Evolutionary conservation across 345 rosid genomes (phyloP).

Genomic region (Gossypium longicalyx): DNA sequence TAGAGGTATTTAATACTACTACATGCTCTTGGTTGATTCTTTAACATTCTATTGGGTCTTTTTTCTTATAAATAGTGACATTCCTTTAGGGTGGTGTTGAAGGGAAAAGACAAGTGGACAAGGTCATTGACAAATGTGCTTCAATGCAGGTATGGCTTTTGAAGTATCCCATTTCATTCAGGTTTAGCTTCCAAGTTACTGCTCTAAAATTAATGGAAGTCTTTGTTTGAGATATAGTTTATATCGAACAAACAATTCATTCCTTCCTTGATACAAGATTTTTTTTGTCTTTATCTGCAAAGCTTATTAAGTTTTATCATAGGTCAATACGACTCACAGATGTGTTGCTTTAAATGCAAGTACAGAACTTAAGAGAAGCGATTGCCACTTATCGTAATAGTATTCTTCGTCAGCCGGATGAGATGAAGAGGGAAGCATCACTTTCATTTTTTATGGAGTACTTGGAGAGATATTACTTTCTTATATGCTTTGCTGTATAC

Average conservation of each 20-base stretch:
- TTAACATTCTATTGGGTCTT: slow-evolving; percentile 21
- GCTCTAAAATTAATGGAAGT: not conserved
- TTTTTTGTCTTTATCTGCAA: not conserved
- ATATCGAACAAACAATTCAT: not conserved
- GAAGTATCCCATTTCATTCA: slow-evolving; percentile 13
- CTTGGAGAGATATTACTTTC: slow-evolving; percentile 96
- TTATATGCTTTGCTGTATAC: slow-evolving; percentile 94
- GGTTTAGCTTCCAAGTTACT: slow-evolving; percentile 13
- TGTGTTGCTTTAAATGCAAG: slow-evolving; percentile 24
- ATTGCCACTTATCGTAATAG: slow-evolving; percentile 86
- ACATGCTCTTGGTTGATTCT: slow-evolving; percentile 20
- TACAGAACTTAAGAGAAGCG: slow-evolving; percentile 95
- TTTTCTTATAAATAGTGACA: slow-evolving; percentile 24
- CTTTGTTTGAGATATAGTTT: not conserved
- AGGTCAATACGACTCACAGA: not conserved
- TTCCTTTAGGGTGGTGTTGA: slow-evolving; percentile 87
- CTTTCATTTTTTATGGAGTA: slow-evolving; percentile 96
- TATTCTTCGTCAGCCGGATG: slow-evolving; percentile 93
- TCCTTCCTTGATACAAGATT: not conserved
- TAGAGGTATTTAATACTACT: slow-evolving; percentile 56
- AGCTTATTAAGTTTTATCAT: slow-evolving; percentile 1
- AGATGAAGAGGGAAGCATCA: slow-evolving; percentile 93
- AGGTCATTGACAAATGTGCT: slow-evolving; percentile 96
- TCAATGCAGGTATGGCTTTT: slow-evolving; percentile 82
- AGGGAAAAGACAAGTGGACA: slow-evolving; percentile 95